Percentiles rank a stretch among this genome's conserved stretches.
These are phyloP conservation scores for Zarea fungicola DNA, from an alignment of 2,329 filamentous ascomycete genomes.

Conservation along the genomic window DNA sequence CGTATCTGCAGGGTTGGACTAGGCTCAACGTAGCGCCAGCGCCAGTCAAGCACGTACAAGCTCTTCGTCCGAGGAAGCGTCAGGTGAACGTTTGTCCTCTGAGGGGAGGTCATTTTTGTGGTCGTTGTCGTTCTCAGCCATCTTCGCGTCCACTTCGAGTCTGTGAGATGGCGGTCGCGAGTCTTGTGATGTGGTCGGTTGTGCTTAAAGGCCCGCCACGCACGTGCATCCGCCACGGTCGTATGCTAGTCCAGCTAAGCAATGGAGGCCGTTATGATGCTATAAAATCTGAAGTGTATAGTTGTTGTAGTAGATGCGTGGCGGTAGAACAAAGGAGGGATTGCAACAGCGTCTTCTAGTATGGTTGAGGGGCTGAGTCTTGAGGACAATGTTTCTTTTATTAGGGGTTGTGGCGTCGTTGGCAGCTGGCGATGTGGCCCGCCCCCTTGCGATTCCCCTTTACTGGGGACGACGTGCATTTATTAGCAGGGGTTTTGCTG, in stretches of 20 bases:
- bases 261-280: conserved; percentile 1
- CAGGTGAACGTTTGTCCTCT: not conserved
- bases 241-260: conserved; percentile 11
- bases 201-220: not conserved
- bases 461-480: conserved; percentile 3
- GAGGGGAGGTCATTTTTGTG: conserved; percentile 10
- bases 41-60: conserved; percentile 1
- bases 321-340: not conserved
- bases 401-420: conserved; percentile 7
- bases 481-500: not conserved
- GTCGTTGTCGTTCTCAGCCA: conserved; percentile 18
- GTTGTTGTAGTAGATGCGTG: conserved; percentile 9
- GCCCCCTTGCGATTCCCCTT: conserved; percentile 13
- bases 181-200: conserved; percentile 1
- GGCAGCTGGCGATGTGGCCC: conserved; percentile 12
- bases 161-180: not conserved
- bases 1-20: not conserved
- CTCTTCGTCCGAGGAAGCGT: conserved; percentile 5
- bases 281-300: conserved; percentile 11
- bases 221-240: conserved; percentile 8
- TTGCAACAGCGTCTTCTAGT: not conserved
- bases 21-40: not conserved
- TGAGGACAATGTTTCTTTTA: conserved; percentile 10
- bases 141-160: conserved; percentile 10
- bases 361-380: conserved; percentile 2